Conservation (phyloP, 371 early-diverging fungal species). For the Nosema muscidifuracis region DNA sequence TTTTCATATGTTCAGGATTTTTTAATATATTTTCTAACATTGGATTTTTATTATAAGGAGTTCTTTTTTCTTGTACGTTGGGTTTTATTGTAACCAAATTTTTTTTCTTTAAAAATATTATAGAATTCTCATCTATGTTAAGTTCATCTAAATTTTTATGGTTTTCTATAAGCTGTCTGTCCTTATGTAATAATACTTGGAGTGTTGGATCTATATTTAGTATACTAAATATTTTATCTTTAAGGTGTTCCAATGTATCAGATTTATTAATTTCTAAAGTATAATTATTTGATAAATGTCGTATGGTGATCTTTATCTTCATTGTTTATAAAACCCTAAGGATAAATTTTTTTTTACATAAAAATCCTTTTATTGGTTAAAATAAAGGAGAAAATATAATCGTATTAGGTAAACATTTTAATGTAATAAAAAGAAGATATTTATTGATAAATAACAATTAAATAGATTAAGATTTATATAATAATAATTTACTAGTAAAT, state of each 20-base stretch:
- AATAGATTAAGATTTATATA: too few species aligned
- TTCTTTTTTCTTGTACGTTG: constrained; percentile 11
- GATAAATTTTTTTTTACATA: neutral
- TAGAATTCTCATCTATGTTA: constrained; percentile 22
- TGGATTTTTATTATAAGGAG: constrained; percentile 53
- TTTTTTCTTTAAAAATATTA: constrained; percentile 43
- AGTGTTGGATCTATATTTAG: constrained; percentile 16
- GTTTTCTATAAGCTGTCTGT: constrained; percentile 40
- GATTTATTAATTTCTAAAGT: constrained; percentile 38
- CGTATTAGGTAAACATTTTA: too few species aligned
- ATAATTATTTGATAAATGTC: constrained; percentile 38
- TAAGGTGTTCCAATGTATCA: constrained; percentile 50
- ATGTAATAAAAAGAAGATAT: too few species aligned
- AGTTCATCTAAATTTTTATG: constrained; percentile 45
- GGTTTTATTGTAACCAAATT: neutral
- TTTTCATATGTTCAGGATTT: constrained; percentile 59
- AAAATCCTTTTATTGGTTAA: too few species aligned
- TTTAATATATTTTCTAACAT: constrained; percentile 59
- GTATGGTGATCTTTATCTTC: constrained; percentile 48
- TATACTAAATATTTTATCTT: constrained; percentile 48
- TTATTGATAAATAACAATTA: too few species aligned
- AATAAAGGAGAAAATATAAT: too few species aligned
- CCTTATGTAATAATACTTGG: constrained; percentile 45
- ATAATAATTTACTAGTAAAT: too few species aligned
- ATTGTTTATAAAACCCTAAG: neutral